Base-by-base conservation (phyloP, 129 eudicot species). In the Kitagawia praeruptora region DNA sequence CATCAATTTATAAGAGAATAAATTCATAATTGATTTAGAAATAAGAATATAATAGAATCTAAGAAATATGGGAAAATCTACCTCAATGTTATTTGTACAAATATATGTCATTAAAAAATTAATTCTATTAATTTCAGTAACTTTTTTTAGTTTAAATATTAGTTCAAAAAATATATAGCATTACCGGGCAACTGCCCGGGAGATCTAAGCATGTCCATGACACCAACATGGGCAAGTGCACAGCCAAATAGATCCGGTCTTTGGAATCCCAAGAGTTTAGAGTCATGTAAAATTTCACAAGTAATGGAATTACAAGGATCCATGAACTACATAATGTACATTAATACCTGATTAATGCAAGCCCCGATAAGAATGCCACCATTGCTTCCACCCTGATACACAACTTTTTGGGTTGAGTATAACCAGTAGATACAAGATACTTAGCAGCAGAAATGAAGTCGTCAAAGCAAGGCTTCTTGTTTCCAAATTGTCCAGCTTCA, bases 201-300 rank as follows among this genome's bases (percentile, higher is more conserved):
- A 34, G 37, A 95, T 75, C 98, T 86, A 78, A 95, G 91, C 98
- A 95, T 95, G 87, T 95, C 98, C 97, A 95, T 95, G 53, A 95
- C 98, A 79, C 98, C 98, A 70, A 90, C 98, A 81, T 95, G 98
- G 76, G 97, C 96, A 80, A 95, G 92, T 80, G 97, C 97, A 86
- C 98, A 95, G 46, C 97, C 98, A 84, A 89, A 95, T 49, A 95
- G 87, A 79, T 95, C 94, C 15, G 98, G 97, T 81, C 97, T 92
- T 97, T 95, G 86, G 70, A 37, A 78, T 69, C 81, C 86, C 45
- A 27, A 77, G 18, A 27, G 54, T 56, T 69, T 28, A 6, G 49
- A 73, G 14, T 40, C 25, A 67, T 40, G 41, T 11, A 58, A 31
- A 76, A 51, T 34, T 8, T 34, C 39, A 12, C 8, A 6, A 49